A percentile compares a stretch with the other conserved stretches of the same genome.
These are phyloP conservation scores for Paraconiothyrium sp. DNA, from an alignment of 2,329 filamentous ascomycete species.

Conservation along the genomic window DNA sequence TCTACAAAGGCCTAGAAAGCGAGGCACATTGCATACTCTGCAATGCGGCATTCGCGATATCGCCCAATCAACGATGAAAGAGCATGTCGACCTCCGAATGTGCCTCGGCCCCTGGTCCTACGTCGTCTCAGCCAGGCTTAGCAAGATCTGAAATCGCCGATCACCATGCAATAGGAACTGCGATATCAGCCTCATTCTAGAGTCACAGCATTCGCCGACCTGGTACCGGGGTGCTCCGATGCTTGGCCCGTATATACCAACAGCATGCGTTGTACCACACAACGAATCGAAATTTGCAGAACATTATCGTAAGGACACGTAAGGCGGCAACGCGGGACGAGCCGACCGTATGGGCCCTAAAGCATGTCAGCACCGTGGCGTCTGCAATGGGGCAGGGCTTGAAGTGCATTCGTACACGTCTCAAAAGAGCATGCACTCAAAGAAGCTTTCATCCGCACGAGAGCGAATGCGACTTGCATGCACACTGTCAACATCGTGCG, in stretches of 20 bases:
- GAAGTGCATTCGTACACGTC: not conserved
- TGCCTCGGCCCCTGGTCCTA: not conserved
- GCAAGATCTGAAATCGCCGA: conserved; percentile 2
- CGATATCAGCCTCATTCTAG: not conserved
- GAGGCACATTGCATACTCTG: not conserved
- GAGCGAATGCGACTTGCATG: not conserved
- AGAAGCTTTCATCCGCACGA: not conserved
- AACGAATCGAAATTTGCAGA: not conserved
- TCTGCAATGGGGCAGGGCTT: not conserved
- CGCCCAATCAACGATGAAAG: not conserved
- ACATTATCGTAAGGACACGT: not conserved
- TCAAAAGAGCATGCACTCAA: not conserved
- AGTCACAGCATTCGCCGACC: not conserved
- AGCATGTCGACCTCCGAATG: not conserved
- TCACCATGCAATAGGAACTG: not conserved
- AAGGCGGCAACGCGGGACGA: not conserved
- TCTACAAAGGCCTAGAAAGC: not conserved
- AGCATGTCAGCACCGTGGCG: conserved; percentile 4
- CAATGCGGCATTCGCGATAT: conserved; percentile 1
- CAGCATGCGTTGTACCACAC: not conserved
- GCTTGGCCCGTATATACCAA: not conserved
- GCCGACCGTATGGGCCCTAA: conserved; percentile 4
- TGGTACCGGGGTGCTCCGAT: not conserved
- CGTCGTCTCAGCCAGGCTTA: not conserved
- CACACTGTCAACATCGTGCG: not conserved